Evolutionary conservation across 495 filamentous ascomycete species (phyloP).

Genomic region (Trichoderma gamsii): DNA sequence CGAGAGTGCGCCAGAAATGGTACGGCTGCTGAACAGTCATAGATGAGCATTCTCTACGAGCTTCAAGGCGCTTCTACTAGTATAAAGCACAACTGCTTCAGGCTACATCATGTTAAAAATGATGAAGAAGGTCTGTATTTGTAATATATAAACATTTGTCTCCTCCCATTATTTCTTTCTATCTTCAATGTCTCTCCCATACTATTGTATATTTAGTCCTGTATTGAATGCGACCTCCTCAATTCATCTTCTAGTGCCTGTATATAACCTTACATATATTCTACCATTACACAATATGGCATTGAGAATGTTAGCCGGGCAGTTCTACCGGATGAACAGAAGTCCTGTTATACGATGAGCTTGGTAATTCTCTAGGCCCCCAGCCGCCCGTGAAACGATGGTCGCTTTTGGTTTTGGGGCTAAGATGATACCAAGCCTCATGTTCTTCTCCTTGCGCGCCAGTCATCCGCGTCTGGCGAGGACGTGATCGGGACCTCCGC

Average conservation of each 20-base stretch:
- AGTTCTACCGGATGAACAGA: neutral
- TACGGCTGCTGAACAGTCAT: neutral
- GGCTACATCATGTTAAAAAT: too few relatives aligned
- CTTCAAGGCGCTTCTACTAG: too few relatives aligned
- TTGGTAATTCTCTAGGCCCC: slow-evolving; percentile 6
- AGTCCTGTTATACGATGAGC: neutral
- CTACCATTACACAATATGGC: neutral
- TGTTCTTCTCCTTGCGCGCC: neutral
- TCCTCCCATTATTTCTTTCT: neutral
- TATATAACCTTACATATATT: neutral
- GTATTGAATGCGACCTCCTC: neutral
- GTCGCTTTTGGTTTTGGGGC: neutral
- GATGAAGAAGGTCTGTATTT: too few relatives aligned
- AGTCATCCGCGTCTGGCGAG: neutral
- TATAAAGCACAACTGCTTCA: too few relatives aligned
- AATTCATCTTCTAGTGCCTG: neutral
- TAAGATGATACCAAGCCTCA: neutral
- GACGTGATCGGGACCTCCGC: neutral
- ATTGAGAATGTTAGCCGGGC: neutral
- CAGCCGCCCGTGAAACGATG: slow-evolving; percentile 6
- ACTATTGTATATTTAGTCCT: neutral
- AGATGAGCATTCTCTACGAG: too few relatives aligned
- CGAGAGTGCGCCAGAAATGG: neutral
- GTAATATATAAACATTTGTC: too few relatives aligned
- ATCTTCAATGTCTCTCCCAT: neutral